Evolutionary conservation across 169 alveolate genomes (phyloP).

Genomic region (Plasmodium sp.): DNA sequence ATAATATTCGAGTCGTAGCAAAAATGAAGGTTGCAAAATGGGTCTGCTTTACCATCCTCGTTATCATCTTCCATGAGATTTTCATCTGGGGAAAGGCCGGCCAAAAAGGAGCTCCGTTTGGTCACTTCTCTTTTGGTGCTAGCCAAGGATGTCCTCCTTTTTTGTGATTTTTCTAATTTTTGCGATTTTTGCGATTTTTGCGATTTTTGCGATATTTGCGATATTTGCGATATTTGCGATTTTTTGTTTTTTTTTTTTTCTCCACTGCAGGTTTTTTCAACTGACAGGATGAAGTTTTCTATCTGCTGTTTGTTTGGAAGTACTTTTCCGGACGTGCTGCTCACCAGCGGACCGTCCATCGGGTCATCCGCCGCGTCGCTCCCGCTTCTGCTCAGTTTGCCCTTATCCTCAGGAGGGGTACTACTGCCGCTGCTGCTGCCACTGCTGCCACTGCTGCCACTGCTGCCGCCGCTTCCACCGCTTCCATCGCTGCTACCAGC

Average conservation of each 20-base stretch:
- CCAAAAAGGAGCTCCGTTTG: background rate
- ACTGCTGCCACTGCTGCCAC: background rate
- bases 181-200: too few relatives aligned
- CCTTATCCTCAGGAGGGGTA: background rate
- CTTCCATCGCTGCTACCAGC: background rate
- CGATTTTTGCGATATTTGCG: too few relatives aligned
- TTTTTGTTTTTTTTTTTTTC: background rate
- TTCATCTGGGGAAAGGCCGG: background rate
- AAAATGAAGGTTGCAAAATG: background rate
- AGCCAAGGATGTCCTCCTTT: background rate
- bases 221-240: too few relatives aligned
- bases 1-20: background rate
- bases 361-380: background rate
- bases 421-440: background rate
- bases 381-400: background rate
- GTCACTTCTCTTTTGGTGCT: background rate
- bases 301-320: slow-evolving; percentile 28
- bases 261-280: slow-evolving; percentile 1
- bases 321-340: background rate
- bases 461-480: background rate
- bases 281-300: background rate
- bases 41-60: background rate
- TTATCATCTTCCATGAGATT: background rate
- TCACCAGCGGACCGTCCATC: background rate
- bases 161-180: too few relatives aligned